Percentiles rank a stretch among this genome's conserved stretches.
phyloP scores from a whole-genome alignment of 2,329 filamentous ascomycete genomes.

The Tolypocladium ovalisporum region DNA sequence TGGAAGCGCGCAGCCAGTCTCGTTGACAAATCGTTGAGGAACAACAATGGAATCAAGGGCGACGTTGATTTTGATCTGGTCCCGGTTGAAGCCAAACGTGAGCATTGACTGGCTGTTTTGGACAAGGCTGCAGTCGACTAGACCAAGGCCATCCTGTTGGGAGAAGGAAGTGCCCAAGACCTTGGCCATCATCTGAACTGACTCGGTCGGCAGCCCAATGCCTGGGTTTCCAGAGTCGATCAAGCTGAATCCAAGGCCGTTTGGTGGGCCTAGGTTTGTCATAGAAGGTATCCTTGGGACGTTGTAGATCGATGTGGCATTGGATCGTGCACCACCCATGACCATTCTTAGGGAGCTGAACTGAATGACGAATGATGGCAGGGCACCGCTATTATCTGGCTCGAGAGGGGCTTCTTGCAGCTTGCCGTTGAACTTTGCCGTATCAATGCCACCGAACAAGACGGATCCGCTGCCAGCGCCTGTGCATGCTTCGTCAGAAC shows the following conservation, averaged over 20 bases:
- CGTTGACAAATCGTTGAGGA: background rate
- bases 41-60: background rate
- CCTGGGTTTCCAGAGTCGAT: background rate
- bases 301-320: background rate
- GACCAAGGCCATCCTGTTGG: background rate
- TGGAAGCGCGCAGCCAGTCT: background rate
- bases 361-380: background rate
- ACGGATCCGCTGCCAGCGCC: background rate
- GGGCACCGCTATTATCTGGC: background rate
- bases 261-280: background rate
- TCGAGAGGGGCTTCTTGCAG: background rate
- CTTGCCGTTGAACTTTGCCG: background rate
- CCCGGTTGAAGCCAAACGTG: slow-evolving; percentile 1
- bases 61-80: background rate
- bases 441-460: slow-evolving; percentile 1
- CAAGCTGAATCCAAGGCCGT: background rate
- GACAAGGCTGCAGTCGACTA: background rate
- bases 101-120: background rate
- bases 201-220: background rate
- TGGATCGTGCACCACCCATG: background rate
- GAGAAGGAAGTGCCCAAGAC: background rate
- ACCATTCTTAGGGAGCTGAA: background rate
- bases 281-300: background rate
- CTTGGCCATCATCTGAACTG: background rate
- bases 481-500: background rate